Base-by-base conservation (phyloP, 257 asterid genomes). In the Cynanchum wilfordii region DNA sequence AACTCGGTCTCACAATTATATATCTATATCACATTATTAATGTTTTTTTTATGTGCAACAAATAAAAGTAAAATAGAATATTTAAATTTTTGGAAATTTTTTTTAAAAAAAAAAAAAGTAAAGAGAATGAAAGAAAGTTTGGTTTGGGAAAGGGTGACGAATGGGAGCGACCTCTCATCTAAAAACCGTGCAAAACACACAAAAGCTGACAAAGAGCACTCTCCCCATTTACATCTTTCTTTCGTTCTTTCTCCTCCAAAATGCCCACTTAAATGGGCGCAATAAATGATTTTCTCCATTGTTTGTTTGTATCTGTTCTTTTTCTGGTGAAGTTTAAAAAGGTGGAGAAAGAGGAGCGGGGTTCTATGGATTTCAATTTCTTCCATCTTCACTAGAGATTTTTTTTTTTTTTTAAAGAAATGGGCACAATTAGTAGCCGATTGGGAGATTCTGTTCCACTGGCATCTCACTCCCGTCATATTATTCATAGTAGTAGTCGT, bases 381-480 rank as follows among this genome's bases (percentile, higher is more conserved):
- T 42, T 42, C 11, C 47, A 7, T 42, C 47, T 42, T 42, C 47
- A 42, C 47, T 59, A 69, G 49, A n/a, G n/a, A n/a, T n/a, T n/a
- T n/a, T n/a, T n/a, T n/a, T n/a, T n/a, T n/a, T n/a, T n/a, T n/a
- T n/a, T n/a, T n/a, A n/a, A 42, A 9, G 15, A 19, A 38, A 10
- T 82, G 86, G 86, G 86, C 58, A 52, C 84, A 30, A 69, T 70
- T 72, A 76, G 60, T 29, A 79, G 86, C 55, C 81, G 73, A 70
- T 22, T 79, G 42, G 79, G 75, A 29, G 77, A 73, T 30, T 67
- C 78, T 4, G 62, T 52, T 74, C 70, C 51, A 45, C 75, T 50
- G 8, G 55, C 66, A 30, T 33, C 65, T 65, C 74, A 59, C 56
- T 13, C 70, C 51, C 65, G 10, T 49, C 38, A 3, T 33, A 33